A percentile compares a stretch with the other conserved stretches of the same genome.
Conservation (phyloP, 345 rosid genomes). For the Gossypium mustelinum region DNA sequence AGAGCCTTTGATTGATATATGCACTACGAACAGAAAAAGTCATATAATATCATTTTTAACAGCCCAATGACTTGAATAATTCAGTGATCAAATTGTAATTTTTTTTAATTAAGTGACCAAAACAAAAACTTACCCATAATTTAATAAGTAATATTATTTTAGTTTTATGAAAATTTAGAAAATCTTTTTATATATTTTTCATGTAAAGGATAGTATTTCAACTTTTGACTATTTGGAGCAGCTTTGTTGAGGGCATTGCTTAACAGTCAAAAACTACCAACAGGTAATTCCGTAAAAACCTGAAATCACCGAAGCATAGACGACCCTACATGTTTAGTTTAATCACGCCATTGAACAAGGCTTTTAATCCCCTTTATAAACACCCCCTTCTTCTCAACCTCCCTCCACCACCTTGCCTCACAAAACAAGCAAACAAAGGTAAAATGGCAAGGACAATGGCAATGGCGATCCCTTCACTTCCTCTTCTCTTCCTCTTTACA, state of each 20-base stretch:
- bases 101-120: no score
- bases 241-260: constrained; percentile 15
- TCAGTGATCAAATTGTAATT: no score
- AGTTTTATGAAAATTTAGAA: no score
- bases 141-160: no score
- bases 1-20: no score
- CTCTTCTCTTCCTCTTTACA: constrained; percentile 32
- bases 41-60: no score
- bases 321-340: constrained; percentile 35
- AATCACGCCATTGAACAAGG: constrained; percentile 29
- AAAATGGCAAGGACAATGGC: neutral
- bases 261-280: constrained; percentile 36
- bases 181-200: no score
- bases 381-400: constrained; percentile 5
- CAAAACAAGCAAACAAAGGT: neutral
- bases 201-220: no score
- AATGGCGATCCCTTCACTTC: constrained; percentile 27
- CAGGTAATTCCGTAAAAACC: constrained; percentile 43
- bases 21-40: no score
- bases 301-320: constrained; percentile 38
- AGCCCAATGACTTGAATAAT: no score
- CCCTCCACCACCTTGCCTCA: constrained; percentile 9
- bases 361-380: constrained; percentile 37
- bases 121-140: no score
- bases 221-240: constrained; percentile 18